These are phyloP conservation scores for Dichomitus squalens DNA, from an alignment of 1,284 basidiomycete species.

Conservation along the genomic window DNA sequence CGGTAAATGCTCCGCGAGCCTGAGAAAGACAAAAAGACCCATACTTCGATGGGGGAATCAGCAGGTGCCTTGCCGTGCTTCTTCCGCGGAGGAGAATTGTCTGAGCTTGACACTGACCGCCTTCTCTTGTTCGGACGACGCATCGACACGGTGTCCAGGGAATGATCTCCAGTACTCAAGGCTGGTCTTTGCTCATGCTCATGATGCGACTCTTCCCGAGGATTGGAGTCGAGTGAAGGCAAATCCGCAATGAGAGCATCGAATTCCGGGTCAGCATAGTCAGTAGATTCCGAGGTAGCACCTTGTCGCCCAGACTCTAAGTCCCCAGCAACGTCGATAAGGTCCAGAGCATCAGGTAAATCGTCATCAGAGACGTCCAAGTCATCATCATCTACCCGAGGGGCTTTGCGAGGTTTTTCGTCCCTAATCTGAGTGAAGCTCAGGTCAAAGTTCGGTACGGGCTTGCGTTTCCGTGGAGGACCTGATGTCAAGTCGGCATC, in stretches of 20 bases:
- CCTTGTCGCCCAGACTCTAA: slow-evolving; percentile 1
- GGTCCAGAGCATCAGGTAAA: slow-evolving; percentile 46
- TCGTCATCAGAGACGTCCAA: slow-evolving; percentile 40
- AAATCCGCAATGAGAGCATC: slow-evolving; percentile 38
- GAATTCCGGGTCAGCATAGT: slow-evolving; percentile 42
- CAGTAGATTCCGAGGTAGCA: slow-evolving; percentile 24
- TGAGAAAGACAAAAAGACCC: background rate
- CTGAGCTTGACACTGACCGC: background rate
- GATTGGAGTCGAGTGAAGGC: slow-evolving; percentile 1
- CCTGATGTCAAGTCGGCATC: slow-evolving; percentile 26
- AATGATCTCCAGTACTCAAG: too few relatives aligned
- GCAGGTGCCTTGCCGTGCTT: background rate
- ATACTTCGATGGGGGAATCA: slow-evolving; percentile 11
- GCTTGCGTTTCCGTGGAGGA: slow-evolving; percentile 27
- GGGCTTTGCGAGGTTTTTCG: slow-evolving; percentile 22
- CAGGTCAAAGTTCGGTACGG: slow-evolving; percentile 51
- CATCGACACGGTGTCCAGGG: background rate
- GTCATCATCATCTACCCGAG: slow-evolving; percentile 21
- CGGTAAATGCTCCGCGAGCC: background rate
- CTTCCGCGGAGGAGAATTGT: background rate
- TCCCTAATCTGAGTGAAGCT: slow-evolving; percentile 49
- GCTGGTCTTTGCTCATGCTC: too few relatives aligned
- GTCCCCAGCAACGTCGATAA: slow-evolving; percentile 27
- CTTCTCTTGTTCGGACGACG: slow-evolving; percentile 11
- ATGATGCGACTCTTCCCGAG: too few relatives aligned